A percentile compares a stretch with the other conserved stretches of the same genome.
Evolutionary conservation across 169 alveolate genomes (phyloP).

Genomic region (Plasmodium relictum): DNA sequence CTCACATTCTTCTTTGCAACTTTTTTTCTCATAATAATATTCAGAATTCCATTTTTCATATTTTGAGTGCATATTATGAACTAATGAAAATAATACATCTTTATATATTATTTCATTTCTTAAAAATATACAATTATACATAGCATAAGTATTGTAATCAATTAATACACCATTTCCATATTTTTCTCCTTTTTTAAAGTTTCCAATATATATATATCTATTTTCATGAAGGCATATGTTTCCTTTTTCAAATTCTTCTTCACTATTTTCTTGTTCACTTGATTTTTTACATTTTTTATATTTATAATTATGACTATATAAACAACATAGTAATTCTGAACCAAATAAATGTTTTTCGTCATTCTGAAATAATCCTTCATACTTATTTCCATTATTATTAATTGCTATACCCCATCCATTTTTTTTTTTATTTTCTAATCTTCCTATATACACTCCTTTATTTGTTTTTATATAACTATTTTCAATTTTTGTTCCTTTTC

Average conservation of each 20-base stretch:
- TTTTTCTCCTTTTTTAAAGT: slow-evolving; percentile 78
- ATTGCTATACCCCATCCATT: slow-evolving; percentile 83
- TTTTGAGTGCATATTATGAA: slow-evolving; percentile 4
- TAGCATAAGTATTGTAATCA: slow-evolving; percentile 78
- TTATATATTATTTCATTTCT: slow-evolving; percentile 51
- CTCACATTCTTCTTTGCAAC: neutral
- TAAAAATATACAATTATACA: slow-evolving; percentile 76
- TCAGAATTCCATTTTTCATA: neutral
- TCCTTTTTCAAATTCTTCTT: slow-evolving; percentile 69
- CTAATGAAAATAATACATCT: slow-evolving; percentile 65
- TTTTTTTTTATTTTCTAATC: slow-evolving; percentile 59
- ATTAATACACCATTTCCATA: slow-evolving; percentile 81
- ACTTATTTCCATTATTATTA: slow-evolving; percentile 81
- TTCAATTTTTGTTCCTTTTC: slow-evolving; percentile 64
- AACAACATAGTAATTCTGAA: slow-evolving; percentile 75
- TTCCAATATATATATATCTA: slow-evolving; percentile 76
- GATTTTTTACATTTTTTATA: slow-evolving; percentile 26
- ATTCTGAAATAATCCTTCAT: slow-evolving; percentile 81
- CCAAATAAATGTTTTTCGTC: slow-evolving; percentile 80
- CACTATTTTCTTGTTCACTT: slow-evolving; percentile 70
- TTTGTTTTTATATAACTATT: slow-evolving; percentile 42
- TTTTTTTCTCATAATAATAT: slow-evolving; percentile 1
- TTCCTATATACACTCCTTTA: slow-evolving; percentile 58
- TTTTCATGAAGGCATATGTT: slow-evolving; percentile 61
- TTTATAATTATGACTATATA: slow-evolving; percentile 71